Evolutionary conservation across 2,329 filamentous ascomycete species (phyloP), one percentile per base, ranked within the genome.

Genomic region (Cordyceps pruinosa): DNA sequence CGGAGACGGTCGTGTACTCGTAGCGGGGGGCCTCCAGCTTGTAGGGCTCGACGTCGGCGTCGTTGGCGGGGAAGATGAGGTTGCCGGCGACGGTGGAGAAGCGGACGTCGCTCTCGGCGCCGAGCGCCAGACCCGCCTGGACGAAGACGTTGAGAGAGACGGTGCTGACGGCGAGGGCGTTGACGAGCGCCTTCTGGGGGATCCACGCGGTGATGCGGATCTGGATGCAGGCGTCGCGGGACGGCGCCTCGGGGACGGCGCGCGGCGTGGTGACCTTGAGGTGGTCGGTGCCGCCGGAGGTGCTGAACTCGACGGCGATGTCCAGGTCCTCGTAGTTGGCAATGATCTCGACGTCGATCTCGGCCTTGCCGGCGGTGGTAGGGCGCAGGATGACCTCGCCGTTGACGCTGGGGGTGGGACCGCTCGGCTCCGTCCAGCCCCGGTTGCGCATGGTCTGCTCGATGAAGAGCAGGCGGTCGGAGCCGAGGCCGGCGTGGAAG

Each of bases 171-270:
- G 57, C 50, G 8, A 83, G 63, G 3, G 42, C 57, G 15, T 71
- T 62, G 13, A 83, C 66, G 9, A 68, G 62, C 3, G 71, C 69
- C 17, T 68, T 62, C 4, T 68, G 65, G 7, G 80, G 80, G 0
- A 77, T 71, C 70, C 72, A 78, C 42, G 80, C 64, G 3, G 77
- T 82, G 17, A 71, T 68, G 12, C 72, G 72, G 57, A 83, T 69
- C 59, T 75, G 73, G 21, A 82, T 68, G 62, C 80, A 83, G 1
- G 78, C 76, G 45, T 49, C 35, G 44, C 64, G 60, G 2, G 50
- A 63, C 37, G 23, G 26, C 17, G 10, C 26, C 19, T 56, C 71
- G 2, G 66, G 61, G 47, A 75, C 55, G 10, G 58, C 63, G 32
- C 63, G 63, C 0, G 78, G 78, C 2, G 75, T 72, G 12, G 60